Evolutionary conservation across 2,329 filamentous ascomycete species (phyloP).

Genomic region (Paraconiothyrium brasiliense): DNA sequence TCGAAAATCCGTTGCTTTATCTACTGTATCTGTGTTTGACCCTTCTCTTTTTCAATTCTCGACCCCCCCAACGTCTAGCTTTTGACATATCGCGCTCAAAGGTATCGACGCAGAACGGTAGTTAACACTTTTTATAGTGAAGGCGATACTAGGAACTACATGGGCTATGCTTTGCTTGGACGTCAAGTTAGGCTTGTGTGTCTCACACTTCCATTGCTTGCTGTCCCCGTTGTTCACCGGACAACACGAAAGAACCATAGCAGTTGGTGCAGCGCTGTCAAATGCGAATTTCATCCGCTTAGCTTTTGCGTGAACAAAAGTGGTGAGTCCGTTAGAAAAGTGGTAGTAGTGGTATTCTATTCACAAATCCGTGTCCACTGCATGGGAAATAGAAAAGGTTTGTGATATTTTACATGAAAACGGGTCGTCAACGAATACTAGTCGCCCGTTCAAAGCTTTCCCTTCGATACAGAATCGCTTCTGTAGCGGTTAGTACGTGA

Average conservation of each 20-base stretch:
- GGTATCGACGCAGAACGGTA: neutral
- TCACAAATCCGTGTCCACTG: neutral
- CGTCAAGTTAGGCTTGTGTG: too few species aligned
- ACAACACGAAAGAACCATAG: too few species aligned
- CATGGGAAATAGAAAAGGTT: neutral
- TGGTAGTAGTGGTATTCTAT: neutral
- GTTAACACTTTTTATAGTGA: neutral
- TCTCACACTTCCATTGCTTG: too few species aligned
- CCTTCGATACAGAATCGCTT: conserved; percentile 39
- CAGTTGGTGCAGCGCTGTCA: too few species aligned
- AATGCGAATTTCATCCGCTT: too few species aligned
- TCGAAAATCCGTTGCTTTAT: neutral
- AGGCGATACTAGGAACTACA: too few species aligned
- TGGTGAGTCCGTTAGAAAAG: too few species aligned
- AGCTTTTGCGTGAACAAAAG: too few species aligned
- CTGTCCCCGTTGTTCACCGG: too few species aligned
- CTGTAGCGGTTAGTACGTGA: conserved; percentile 41
- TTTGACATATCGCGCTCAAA: neutral
- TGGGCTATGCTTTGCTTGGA: too few species aligned
- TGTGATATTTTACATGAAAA: neutral
- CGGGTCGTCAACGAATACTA: neutral
- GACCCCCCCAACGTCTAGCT: neutral
- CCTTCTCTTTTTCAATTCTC: neutral
- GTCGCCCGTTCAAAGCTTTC: conserved; percentile 35
- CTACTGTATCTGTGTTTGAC: neutral